A percentile compares a stretch with the other conserved stretches of the same genome.
These are phyloP conservation scores for Metarhizium brunneum DNA, from an alignment of 2,329 filamentous ascomycete genomes.

Conservation along the genomic window DNA sequence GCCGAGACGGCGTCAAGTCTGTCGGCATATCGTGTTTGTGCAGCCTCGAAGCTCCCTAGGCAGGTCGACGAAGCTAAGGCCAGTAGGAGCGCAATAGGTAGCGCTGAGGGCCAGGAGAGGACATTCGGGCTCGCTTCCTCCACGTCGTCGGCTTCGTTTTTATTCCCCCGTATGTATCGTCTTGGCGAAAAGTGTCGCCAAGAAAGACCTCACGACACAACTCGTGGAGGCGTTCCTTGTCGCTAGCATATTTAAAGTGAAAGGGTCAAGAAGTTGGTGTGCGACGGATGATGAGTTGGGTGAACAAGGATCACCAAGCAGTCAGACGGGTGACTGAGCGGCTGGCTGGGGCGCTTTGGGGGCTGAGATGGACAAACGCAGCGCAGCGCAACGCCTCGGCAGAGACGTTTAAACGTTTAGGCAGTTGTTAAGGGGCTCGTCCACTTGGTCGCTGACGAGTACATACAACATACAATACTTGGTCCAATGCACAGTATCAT, in stretches of 20 bases:
- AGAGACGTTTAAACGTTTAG: no score
- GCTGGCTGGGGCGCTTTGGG: not conserved
- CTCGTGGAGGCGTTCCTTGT: not conserved
- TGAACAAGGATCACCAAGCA: not conserved
- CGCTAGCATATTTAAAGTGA: not conserved
- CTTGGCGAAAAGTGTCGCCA: not conserved
- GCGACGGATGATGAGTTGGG: not conserved
- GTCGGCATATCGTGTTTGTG: slow-evolving; percentile 16
- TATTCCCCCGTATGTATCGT: not conserved
- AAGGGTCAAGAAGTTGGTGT: slow-evolving; percentile 4
- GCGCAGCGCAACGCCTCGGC: no score
- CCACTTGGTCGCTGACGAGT: no score
- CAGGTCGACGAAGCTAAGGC: not conserved
- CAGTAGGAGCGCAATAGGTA: not conserved
- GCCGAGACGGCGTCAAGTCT: slow-evolving; percentile 17
- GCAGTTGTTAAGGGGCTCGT: no score
- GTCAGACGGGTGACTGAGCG: not conserved
- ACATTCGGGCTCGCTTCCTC: not conserved
- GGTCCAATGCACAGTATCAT: not conserved
- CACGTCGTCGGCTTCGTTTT: not conserved
- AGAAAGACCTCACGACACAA: not conserved
- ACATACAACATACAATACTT: no score
- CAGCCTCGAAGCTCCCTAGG: not conserved
- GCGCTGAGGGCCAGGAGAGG: not conserved
- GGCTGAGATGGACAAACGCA: not conserved